These are phyloP conservation scores for Periconia digitata DNA, from an alignment of 2,329 filamentous ascomycete species.

Conservation along the genomic window DNA sequence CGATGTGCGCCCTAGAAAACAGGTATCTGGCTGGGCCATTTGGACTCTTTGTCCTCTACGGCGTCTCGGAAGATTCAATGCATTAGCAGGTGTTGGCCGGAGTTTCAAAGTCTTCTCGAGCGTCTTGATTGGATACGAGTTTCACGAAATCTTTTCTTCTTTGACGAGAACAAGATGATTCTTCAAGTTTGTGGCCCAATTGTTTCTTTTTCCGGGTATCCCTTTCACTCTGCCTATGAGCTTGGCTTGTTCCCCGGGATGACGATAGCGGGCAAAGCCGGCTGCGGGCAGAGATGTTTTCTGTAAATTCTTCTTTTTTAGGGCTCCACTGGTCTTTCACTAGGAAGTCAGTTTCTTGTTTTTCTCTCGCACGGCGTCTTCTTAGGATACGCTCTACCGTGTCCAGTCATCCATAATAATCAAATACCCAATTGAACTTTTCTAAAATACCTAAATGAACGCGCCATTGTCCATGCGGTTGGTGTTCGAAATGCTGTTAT, in stretches of 20 bases:
- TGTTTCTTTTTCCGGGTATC: too few relatives aligned
- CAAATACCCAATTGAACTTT: not conserved
- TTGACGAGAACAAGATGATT: too few relatives aligned
- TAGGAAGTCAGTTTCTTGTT: not conserved
- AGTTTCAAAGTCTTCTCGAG: conserved; percentile 19
- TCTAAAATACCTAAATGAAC: not conserved
- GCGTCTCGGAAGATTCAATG: conserved; percentile 35
- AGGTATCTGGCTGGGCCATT: conserved; percentile 19
- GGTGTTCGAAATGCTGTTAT: too few relatives aligned
- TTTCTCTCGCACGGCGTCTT: too few relatives aligned
- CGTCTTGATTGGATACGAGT: conserved; percentile 21
- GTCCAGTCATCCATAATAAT: not conserved
- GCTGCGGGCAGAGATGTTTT: too few relatives aligned
- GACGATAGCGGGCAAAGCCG: too few relatives aligned
- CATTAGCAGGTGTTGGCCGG: conserved; percentile 23
- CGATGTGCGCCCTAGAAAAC: conserved; percentile 34
- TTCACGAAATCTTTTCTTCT: conserved; percentile 25
- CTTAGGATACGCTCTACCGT: not conserved
- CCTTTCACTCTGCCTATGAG: too few relatives aligned
- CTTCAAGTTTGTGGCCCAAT: too few relatives aligned
- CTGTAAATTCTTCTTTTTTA: too few relatives aligned
- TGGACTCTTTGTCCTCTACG: conserved; percentile 23
- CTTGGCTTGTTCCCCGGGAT: too few relatives aligned
- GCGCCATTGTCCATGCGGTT: too few relatives aligned
- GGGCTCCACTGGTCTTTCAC: too few relatives aligned